Conservation (phyloP, 257 asterid species). For the Leonotis leonurus region DNA sequence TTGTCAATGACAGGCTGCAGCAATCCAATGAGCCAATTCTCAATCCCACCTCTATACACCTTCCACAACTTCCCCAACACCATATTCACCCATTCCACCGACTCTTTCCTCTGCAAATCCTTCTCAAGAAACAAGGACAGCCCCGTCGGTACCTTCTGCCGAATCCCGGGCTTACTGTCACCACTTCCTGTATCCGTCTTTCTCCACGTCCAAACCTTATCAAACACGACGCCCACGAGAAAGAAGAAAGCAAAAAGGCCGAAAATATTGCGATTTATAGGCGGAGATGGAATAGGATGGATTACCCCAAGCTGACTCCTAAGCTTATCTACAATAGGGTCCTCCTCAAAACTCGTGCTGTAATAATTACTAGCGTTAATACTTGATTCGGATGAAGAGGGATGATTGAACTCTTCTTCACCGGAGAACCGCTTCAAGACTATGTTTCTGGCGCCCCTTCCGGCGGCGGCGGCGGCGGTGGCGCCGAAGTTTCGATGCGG, state of each 20-base stretch:
- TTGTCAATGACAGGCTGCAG: slow-evolving; percentile 85
- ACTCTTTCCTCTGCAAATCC: slow-evolving; percentile 83
- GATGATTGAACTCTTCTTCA: slow-evolving; percentile 26
- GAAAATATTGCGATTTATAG: slow-evolving; percentile 44
- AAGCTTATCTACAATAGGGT: slow-evolving; percentile 88
- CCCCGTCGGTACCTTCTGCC: slow-evolving; percentile 55
- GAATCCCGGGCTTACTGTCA: slow-evolving; percentile 29
- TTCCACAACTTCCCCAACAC: slow-evolving; percentile 88
- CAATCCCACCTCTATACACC: slow-evolving; percentile 62
- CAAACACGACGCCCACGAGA: slow-evolving; percentile 85
- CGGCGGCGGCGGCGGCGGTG: slow-evolving; percentile 31
- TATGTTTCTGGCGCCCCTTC: slow-evolving; percentile 41
- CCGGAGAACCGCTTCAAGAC: slow-evolving; percentile 55
- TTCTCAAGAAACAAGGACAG: slow-evolving; percentile 60
- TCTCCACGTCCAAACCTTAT: slow-evolving; percentile 76
- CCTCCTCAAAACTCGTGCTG: slow-evolving; percentile 60
- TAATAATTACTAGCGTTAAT: slow-evolving; percentile 31
- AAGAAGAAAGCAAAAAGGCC: slow-evolving; percentile 81
- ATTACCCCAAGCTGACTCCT: slow-evolving; percentile 87
- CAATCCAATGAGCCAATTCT: slow-evolving; percentile 78
- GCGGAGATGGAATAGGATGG: slow-evolving; percentile 88
- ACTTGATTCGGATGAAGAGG: slow-evolving; percentile 29
- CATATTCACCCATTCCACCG: slow-evolving; percentile 93
- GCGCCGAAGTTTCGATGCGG: slow-evolving; percentile 31
- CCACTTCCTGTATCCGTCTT: slow-evolving; percentile 30